Evolutionary conservation across 192 early-diverging fungal genomes (phyloP).

Genomic region (Spinellus fusiger): DNA sequence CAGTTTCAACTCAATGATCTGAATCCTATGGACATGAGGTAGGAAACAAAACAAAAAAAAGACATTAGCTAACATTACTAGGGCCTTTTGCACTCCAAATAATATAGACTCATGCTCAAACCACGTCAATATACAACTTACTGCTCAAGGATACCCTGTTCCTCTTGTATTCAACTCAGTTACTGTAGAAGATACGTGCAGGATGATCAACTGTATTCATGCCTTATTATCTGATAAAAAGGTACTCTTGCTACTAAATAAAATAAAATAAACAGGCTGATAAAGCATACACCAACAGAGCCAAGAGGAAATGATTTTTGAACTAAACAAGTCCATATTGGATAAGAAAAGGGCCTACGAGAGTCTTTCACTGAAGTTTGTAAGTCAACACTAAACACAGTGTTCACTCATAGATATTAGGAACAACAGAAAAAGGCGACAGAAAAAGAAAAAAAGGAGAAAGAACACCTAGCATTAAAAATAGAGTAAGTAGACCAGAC

Average conservation of each 20-base stretch:
- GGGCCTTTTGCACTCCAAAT: slow-evolving; percentile 8
- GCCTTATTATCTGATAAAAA: slow-evolving; percentile 22
- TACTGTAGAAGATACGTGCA: slow-evolving; percentile 14
- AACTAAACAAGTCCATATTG: too few relatives aligned
- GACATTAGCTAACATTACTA: neutral
- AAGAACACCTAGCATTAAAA: slow-evolving; percentile 12
- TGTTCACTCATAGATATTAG: neutral
- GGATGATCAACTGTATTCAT: slow-evolving; percentile 31
- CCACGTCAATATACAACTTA: slow-evolving; percentile 30
- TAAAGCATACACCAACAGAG: too few relatives aligned
- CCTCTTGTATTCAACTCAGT: slow-evolving; percentile 27
- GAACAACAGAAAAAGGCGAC: neutral
- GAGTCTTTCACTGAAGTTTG: too few relatives aligned
- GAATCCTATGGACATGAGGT: too few relatives aligned
- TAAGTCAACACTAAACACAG: too few relatives aligned
- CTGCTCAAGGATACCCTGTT: slow-evolving; percentile 31
- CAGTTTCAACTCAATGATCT: neutral
- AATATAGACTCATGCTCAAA: slow-evolving; percentile 16
- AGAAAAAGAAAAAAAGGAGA: slow-evolving; percentile 3
- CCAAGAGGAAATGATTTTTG: too few relatives aligned
- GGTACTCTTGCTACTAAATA: too few relatives aligned
- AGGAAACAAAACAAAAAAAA: neutral
- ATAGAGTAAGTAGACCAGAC: slow-evolving; percentile 6
- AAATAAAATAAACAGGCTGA: too few relatives aligned
- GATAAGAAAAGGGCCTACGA: too few relatives aligned